Evolutionary conservation across 2,329 filamentous ascomycete genomes (phyloP), one percentile per base, ranked within the genome.

Genomic region (Geoglossum cookeanum): DNA sequence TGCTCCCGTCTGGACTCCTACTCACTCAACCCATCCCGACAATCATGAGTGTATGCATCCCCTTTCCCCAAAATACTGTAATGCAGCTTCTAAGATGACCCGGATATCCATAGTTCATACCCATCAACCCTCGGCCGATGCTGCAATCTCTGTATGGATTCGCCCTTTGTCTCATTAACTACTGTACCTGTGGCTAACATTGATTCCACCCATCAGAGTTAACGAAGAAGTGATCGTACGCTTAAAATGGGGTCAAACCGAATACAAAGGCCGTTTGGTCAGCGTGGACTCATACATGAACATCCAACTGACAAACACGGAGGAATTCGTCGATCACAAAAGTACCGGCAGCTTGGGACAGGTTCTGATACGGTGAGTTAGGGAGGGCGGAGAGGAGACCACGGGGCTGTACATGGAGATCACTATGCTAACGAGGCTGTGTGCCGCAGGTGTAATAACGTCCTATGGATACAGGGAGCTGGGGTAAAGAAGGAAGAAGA

Each of bases 251-350:
- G 89, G 88, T 65, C 84, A 96, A 72, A 92, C 88, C 59, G 92
- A 98, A 71, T 98, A 98, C 79, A 94, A 91, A 71, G 92, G 92
- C 69, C 80, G 81, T 63, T 80, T 98, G 61, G 86, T 95, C 67
- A 91, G 85, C 65, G 87, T 94, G 67, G 92, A 98, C 74, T 89
- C 86, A 68, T 98, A 98, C 76, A 97, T 98, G 91, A 98, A 98
- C 75, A 83, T 98, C 62, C 89, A 97, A 74, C 79, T 98, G 61
- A 82, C 83, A 63, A 84, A 85, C 65, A 90, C 91, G 55, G 87
- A 95, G 72, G 92, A 98, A 72, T 96, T 84, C 72, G 86, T 95
- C 67, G 82, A 89, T 68, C 84, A 87, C 64, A 86, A 94, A 78
- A 83, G 81, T 69, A 88, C 85, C 39, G 91, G 89, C 58, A 80